These are phyloP conservation scores for Lasiodiplodia sp. DNA, from an alignment of 2,329 filamentous ascomycete species.

Conservation along the genomic window DNA sequence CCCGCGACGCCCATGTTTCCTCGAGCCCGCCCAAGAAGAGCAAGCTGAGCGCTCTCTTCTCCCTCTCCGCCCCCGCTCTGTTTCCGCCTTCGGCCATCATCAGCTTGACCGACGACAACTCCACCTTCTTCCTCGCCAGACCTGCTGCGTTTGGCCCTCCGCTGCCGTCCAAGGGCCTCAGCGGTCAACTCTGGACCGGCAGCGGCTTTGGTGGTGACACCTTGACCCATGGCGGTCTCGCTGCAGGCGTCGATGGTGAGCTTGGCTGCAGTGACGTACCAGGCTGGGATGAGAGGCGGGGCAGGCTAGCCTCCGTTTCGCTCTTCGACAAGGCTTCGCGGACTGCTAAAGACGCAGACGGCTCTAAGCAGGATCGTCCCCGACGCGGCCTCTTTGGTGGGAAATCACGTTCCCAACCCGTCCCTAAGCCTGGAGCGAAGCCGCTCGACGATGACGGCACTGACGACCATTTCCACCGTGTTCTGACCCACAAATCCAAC, in stretches of 20 bases:
- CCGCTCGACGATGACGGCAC: conserved; percentile 71
- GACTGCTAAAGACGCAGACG: not conserved
- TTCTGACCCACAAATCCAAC: conserved; percentile 42
- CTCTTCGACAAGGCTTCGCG: conserved; percentile 47
- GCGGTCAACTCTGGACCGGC: conserved; percentile 91
- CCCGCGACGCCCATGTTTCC: conserved; percentile 28
- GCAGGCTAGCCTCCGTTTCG: conserved; percentile 30
- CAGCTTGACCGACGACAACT: conserved; percentile 96
- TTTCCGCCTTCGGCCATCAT: conserved; percentile 97
- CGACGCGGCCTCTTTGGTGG: conserved; percentile 3
- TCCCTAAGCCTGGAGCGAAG: not conserved
- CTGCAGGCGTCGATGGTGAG: conserved; percentile 73
- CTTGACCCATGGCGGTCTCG: conserved; percentile 63
- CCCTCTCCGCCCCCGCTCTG: conserved; percentile 71
- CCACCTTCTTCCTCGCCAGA: conserved; percentile 91
- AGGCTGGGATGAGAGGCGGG: conserved; percentile 73
- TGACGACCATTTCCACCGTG: conserved; percentile 80
- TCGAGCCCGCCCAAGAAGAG: conserved; percentile 37
- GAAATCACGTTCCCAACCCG: not conserved
- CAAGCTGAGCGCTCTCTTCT: conserved; percentile 53
- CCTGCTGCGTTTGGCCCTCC: conserved; percentile 91
- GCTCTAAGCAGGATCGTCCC: not conserved
- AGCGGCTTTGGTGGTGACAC: conserved; percentile 86
- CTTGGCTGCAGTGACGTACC: conserved; percentile 94
- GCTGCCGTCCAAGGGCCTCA: conserved; percentile 77